Evolutionary conservation across 305 asterid genomes (phyloP), one percentile per base, ranked within the genome.

Genomic region (Fraxinus sp.): DNA sequence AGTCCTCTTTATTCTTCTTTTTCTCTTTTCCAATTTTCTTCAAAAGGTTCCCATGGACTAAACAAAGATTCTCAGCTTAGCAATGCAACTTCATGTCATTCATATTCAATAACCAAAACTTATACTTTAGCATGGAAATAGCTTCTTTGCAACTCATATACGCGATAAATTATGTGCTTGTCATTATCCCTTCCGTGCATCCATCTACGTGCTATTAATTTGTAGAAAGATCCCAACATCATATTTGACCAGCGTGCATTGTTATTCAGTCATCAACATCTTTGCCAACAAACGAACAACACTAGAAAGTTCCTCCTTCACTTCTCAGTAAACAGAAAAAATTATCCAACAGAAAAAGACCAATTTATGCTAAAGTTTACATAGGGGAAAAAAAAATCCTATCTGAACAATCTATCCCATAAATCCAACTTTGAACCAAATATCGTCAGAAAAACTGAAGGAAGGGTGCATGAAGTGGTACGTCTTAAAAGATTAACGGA

Each of bases 371-470:
- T 59, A 20, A 59, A 24, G 14, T 26, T 66, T 66, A 24, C 73
- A 3, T 10, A 16, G 11, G 1, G 0, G 0, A 22, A 22, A 20
- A 2, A 64, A 52, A 55, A n/a, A 5, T 0, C 2, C 22, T n/a
- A 49, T 8, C 82, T 70, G 83, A 77, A 22, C 64, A 81, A 30
- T 28, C 82, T 78, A 70, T 30, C n/a, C 46, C 6, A 22, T 22
- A n/a, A 75, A 32, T 80, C n/a, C 89, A 39, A 80, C 83, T 62
- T 10, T 79, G 80, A 70, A 78, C 32, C 76, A 39, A 46, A 83
- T 59, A 68, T 46, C 77, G 33, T 43, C 80, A 80, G 46, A 52
- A 62, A 62, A 57, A 18, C 72, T 22, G 72, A 24, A 64, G 24
- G 33, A 57, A 18, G 11, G 68, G 72, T 22, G 28, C 33, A 24